Conservation (phyloP, 306 rosid species). For the Sophora flavescens region DNA sequence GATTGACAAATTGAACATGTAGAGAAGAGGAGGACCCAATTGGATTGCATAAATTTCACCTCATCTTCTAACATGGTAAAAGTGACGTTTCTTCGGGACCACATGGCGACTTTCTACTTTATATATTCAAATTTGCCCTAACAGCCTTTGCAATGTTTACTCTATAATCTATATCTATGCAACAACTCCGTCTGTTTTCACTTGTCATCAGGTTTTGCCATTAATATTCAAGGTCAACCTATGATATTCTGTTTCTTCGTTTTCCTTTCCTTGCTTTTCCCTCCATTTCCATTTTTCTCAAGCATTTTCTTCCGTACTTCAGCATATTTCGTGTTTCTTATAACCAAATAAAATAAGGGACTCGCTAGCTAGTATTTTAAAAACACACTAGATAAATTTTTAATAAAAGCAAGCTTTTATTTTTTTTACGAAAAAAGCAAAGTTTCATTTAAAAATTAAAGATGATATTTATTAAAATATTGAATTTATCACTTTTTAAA, state of each 20-base stretch:
- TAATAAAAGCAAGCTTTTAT: too few relatives aligned
- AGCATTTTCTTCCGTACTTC: constrained; percentile 12
- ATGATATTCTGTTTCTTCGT: background rate
- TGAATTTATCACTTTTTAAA: too few relatives aligned
- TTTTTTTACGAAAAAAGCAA: too few relatives aligned
- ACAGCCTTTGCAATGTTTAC: background rate
- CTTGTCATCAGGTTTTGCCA: background rate
- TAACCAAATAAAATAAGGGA: background rate
- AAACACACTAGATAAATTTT: too few relatives aligned
- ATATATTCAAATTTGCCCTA: background rate
- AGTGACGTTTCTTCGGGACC: constrained; percentile 49
- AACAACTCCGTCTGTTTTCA: constrained; percentile 10
- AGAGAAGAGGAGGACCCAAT: constrained; percentile 54
- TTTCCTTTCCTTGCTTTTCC: constrained; percentile 5
- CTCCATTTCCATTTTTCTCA: constrained; percentile 8
- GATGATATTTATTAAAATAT: too few relatives aligned
- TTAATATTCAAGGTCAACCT: background rate
- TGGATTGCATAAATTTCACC: constrained; percentile 80
- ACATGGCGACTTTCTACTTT: constrained; percentile 15
- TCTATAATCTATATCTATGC: background rate
- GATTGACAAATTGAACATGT: constrained; percentile 42
- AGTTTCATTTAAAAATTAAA: too few relatives aligned
- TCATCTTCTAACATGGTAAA: constrained; percentile 46
- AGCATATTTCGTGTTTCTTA: constrained; percentile 5
- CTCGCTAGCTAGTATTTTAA: too few relatives aligned